These are phyloP conservation scores for Mortierella sp. DNA, from an alignment of 371 early-diverging fungal genomes.

Conservation along the genomic window DNA sequence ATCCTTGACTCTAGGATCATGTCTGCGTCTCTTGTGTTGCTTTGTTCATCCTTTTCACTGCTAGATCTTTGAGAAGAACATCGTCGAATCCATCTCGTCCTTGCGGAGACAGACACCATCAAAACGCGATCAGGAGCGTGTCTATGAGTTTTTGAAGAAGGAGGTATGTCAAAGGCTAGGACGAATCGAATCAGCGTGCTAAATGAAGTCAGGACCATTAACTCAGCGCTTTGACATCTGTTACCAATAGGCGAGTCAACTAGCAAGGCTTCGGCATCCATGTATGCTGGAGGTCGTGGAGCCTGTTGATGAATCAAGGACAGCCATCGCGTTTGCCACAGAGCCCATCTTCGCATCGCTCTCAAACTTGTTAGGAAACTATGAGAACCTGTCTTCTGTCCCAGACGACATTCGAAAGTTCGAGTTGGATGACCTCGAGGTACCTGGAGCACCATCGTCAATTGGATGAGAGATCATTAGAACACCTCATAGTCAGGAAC, in stretches of 20 bases:
- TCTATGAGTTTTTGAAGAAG: slow-evolving; percentile 70
- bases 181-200: too few relatives aligned
- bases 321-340: slow-evolving; percentile 81
- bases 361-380: slow-evolving; percentile 71
- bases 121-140: slow-evolving; percentile 62
- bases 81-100: slow-evolving; percentile 62
- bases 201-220: slow-evolving; percentile 1
- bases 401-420: slow-evolving; percentile 56
- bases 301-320: slow-evolving; percentile 80
- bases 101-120: slow-evolving; percentile 62
- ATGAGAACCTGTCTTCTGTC: slow-evolving; percentile 57
- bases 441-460: slow-evolving; percentile 21
- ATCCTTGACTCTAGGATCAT: slow-evolving; percentile 25
- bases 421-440: slow-evolving; percentile 83
- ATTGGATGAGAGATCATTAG: not conserved
- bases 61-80: slow-evolving; percentile 81
- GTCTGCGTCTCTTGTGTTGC: not conserved
- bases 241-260: slow-evolving; percentile 68
- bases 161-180: too few relatives aligned
- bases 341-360: slow-evolving; percentile 79
- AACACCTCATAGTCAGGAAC: not conserved
- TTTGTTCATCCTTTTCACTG: slow-evolving; percentile 3
- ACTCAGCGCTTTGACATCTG: not conserved
- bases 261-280: slow-evolving; percentile 87
- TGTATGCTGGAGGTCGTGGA: slow-evolving; percentile 85